Base-by-base conservation (phyloP, 805 yeast species). In the Candida stauntonica region DNA sequence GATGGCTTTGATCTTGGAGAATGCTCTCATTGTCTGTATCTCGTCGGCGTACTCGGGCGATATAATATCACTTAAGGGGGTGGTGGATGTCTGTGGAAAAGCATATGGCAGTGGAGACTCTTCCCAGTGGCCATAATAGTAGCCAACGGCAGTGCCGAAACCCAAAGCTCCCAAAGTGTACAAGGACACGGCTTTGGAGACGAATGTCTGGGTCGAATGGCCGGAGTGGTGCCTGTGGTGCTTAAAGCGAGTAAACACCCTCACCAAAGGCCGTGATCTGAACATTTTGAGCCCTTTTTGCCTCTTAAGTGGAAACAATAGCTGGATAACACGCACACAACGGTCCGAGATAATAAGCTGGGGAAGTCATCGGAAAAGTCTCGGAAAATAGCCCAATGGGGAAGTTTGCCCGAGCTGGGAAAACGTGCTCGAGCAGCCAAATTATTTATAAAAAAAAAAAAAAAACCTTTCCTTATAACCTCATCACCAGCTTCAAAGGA, bases 31-130 rank as follows among this genome's bases (percentile, higher is more conserved):
- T 11, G 34, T 21, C 3, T 33, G 28, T 9, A 35, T 38, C 17
- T 19, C 33, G 13, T 50, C 48, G 7, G 54, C 51, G 17, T 53
- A 53, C 20, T 36, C 31, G 1, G 55, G 54, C 3, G 42, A 7
- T 5, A 16, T 12, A 9, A 48, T 17, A 13, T 44, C 53, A 2
- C 17, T 11, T n/a, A 51, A 15, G 5, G 40, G 30, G 0, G 55
- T 49, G 6, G 48, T 51, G 5, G 56, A 53, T 6, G 44, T 21
- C 5, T 19, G 15, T 7, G 56, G 56, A 32, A 51, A 50, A 29
- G 32, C 38, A 9, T 36, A 34, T 1, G 44, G 41, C 13, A 38
- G 33, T 3, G 53, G 45, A 1, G 35, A 29, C 28, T 41, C 37
- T n/a, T 42, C 38, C 27, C 34, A 44, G 15, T 41, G 42, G 14